Evolutionary conservation across 176 grass and related monocot genomes (phyloP).

Genomic region (Juncus inflexus): DNA sequence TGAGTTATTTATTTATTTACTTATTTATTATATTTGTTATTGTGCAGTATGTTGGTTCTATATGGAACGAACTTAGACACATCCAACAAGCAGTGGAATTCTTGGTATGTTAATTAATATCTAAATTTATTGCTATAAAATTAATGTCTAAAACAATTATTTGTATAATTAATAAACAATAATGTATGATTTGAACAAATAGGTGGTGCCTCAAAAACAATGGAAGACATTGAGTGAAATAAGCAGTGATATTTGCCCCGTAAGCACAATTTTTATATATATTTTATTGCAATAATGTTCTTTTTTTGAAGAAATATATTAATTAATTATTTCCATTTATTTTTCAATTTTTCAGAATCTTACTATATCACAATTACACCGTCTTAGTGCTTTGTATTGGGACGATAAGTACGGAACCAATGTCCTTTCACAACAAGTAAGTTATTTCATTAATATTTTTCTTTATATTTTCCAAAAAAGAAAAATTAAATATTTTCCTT

Average conservation of each 20-base stretch:
- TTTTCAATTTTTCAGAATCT: conserved; percentile 55
- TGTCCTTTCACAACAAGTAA: conserved; percentile 73
- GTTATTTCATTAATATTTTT: conserved; percentile 16
- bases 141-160: not conserved
- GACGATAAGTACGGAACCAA: conserved; percentile 92
- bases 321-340: conserved; percentile 7
- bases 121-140: not conserved
- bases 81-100: conserved; percentile 88
- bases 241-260: conserved; percentile 71
- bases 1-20: conserved; percentile 21
- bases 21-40: conserved; percentile 35
- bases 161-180: not conserved
- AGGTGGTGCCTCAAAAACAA: conserved; percentile 89
- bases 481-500: not conserved
- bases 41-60: conserved; percentile 61
- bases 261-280: conserved; percentile 40
- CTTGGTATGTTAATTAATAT: conserved; percentile 47
- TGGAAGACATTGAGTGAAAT: conserved; percentile 77
- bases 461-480: not conserved
- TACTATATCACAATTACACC: conserved; percentile 77
- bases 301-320: not conserved
- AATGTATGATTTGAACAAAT: conserved; percentile 20
- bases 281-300: not conserved
- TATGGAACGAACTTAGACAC: conserved; percentile 74
- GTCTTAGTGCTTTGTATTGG: conserved; percentile 82